Evolutionary conservation across 2,329 filamentous ascomycete genomes (phyloP).

Genomic region (Epichloe uncinata): DNA sequence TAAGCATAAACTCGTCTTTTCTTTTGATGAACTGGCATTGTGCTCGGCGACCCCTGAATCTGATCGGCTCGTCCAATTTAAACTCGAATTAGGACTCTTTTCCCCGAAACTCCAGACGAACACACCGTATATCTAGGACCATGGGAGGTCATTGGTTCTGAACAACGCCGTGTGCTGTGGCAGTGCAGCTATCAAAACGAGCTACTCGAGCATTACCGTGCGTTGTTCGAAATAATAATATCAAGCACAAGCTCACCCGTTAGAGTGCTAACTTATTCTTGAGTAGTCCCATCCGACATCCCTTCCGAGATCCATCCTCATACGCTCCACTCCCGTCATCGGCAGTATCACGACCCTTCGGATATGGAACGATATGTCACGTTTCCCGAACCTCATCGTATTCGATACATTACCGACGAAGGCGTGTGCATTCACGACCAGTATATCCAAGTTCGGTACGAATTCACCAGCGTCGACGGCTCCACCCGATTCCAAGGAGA

Average conservation of each 20-base stretch:
- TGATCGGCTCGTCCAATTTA: constrained; percentile 10
- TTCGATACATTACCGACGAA: constrained; percentile 34
- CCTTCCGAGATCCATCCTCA: constrained; percentile 33
- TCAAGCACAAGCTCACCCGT: background rate
- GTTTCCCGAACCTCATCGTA: constrained; percentile 33
- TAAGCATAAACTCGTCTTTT: constrained; percentile 14
- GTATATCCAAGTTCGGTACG: constrained; percentile 34
- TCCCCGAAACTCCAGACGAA: constrained; percentile 34
- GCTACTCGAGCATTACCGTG: constrained; percentile 37
- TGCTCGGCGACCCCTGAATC: background rate
- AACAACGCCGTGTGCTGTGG: constrained; percentile 37
- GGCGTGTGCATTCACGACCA: constrained; percentile 35
- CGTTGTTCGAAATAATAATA: background rate
- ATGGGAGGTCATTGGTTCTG: constrained; percentile 35
- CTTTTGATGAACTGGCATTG: background rate
- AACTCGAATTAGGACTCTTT: constrained; percentile 28
- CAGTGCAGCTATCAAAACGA: constrained; percentile 39
- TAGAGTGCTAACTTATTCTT: background rate
- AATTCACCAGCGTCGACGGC: constrained; percentile 34
- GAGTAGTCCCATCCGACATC: constrained; percentile 30
- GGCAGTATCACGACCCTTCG: constrained; percentile 34
- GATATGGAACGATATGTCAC: constrained; percentile 36
- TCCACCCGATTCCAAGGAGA: constrained; percentile 37
- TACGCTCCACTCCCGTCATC: constrained; percentile 36
- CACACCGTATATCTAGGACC: constrained; percentile 39